Evolutionary conservation across 768 basidiomycete genomes (phyloP).

Genomic region (Peribolospora baueri): DNA sequence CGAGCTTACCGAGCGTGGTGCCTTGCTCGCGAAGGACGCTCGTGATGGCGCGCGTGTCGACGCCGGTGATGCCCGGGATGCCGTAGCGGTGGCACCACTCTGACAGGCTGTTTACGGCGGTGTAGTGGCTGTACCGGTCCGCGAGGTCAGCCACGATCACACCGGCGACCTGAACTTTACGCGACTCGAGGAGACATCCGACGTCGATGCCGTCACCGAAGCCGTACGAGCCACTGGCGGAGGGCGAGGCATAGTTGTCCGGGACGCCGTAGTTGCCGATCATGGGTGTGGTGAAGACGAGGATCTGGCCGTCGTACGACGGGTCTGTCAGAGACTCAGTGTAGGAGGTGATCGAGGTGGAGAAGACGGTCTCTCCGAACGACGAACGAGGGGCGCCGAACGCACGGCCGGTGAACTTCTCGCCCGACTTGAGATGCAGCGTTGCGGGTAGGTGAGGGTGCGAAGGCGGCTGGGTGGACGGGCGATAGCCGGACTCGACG

Average conservation of each 20-base stretch:
- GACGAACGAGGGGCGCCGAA: conserved; percentile 72
- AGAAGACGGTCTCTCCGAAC: conserved; percentile 95
- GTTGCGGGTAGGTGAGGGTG: conserved; percentile 37
- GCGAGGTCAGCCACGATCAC: conserved; percentile 87
- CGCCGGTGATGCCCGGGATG: conserved; percentile 82
- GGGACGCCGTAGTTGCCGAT: conserved; percentile 99
- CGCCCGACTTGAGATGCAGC: conserved; percentile 78
- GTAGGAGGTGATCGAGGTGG: conserved; percentile 95
- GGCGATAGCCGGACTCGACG: not conserved
- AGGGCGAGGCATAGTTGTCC: conserved; percentile 38
- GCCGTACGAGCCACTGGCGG: conserved; percentile 25
- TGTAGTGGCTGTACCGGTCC: conserved; percentile 80
- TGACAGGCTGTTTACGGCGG: conserved; percentile 72
- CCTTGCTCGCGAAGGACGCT: conserved; percentile 82
- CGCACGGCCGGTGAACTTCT: conserved; percentile 66
- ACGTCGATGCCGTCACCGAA: conserved; percentile 47
- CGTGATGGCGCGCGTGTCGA: conserved; percentile 94
- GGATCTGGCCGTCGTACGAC: conserved; percentile 88
- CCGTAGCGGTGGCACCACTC: conserved; percentile 78
- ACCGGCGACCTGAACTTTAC: conserved; percentile 69
- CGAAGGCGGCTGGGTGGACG: conserved; percentile 6
- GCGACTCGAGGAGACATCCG: conserved; percentile 45
- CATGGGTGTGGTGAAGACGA: conserved; percentile 93
- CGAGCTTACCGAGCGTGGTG: conserved; percentile 77
- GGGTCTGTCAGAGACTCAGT: conserved; percentile 99